Percentiles rank a stretch among this genome's conserved stretches.
phyloP scores from a whole-genome alignment of 2,329 filamentous ascomycete species.

The Plenodomus lindquistii region DNA sequence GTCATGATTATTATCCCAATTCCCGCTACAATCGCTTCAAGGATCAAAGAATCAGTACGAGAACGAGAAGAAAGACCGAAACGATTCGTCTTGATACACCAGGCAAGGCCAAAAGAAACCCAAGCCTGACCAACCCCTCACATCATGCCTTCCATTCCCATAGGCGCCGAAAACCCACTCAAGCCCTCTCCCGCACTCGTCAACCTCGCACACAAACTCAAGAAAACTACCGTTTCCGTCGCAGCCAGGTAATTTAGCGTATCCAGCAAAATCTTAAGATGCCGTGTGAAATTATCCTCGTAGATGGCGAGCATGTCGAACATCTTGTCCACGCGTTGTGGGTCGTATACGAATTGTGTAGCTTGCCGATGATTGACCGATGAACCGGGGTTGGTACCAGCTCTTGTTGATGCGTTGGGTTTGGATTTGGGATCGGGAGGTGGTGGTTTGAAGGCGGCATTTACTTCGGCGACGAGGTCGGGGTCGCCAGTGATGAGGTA shows the following conservation, averaged over 20 bases:
- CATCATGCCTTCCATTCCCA: constrained; percentile 27
- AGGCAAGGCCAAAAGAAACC: background rate
- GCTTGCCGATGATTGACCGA: constrained; percentile 12
- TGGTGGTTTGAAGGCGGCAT: constrained; percentile 55
- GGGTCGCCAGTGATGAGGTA: constrained; percentile 84
- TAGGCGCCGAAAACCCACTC: constrained; percentile 30
- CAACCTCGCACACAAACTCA: constrained; percentile 82
- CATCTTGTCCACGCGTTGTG: constrained; percentile 70
- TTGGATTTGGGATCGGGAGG: constrained; percentile 3
- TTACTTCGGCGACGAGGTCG: constrained; percentile 65
- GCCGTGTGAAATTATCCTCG: constrained; percentile 88
- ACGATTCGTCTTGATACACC: background rate
- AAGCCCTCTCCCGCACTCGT: constrained; percentile 77
- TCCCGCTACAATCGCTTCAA: background rate
- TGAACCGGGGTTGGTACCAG: background rate
- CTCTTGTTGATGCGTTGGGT: constrained; percentile 9
- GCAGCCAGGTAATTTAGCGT: constrained; percentile 96
- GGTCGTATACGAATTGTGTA: constrained; percentile 56
- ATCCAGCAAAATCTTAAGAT: constrained; percentile 91
- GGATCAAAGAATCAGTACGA: too few species aligned
- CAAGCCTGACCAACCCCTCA: background rate
- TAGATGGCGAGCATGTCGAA: constrained; percentile 89
- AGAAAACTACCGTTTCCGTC: constrained; percentile 91
- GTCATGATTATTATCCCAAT: background rate
- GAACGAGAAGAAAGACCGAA: background rate